Evolutionary conservation across 148 eudicot species (phyloP).

Genomic region (Amaranthus hypochondriacus): DNA sequence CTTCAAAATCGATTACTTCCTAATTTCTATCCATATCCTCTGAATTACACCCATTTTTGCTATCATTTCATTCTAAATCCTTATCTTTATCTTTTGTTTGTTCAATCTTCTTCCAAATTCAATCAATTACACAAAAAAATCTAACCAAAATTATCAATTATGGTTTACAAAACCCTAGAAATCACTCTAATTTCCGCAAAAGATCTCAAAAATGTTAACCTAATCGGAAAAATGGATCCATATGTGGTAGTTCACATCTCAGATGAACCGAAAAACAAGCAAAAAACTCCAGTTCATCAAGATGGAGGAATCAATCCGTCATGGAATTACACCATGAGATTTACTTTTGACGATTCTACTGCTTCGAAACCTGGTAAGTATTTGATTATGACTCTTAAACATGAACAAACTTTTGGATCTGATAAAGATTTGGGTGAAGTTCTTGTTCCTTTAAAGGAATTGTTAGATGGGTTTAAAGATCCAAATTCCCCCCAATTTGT

Average conservation of each 20-base stretch:
- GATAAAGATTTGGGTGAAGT: conserved; percentile 53
- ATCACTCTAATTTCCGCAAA: conserved; percentile 39
- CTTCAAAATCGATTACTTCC: too few species aligned
- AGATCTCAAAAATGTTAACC: conserved; percentile 47
- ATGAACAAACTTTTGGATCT: conserved; percentile 32
- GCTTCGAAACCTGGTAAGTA: conserved; percentile 12
- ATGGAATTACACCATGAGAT: conserved; percentile 43
- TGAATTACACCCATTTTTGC: too few species aligned
- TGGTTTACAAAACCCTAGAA: conserved; percentile 35
- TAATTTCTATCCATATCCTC: too few species aligned
- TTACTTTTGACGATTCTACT: conserved; percentile 29
- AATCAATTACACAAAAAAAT: too few species aligned
- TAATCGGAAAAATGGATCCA: conserved; percentile 46
- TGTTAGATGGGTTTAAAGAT: conserved; percentile 28
- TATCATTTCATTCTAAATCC: too few species aligned
- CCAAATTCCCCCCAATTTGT: conserved; percentile 15
- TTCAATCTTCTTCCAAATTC: too few species aligned
- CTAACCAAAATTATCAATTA: background rate
- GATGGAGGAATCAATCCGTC: conserved; percentile 41
- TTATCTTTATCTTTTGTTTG: too few species aligned
- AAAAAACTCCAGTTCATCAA: conserved; percentile 41
- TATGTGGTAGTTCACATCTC: conserved; percentile 33
- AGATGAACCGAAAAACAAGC: conserved; percentile 35
- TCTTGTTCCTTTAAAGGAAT: conserved; percentile 33
- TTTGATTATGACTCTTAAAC: conserved; percentile 29